Base-by-base conservation (phyloP, 1,139 yeast species). In the Yamadazyma diddensiae region DNA sequence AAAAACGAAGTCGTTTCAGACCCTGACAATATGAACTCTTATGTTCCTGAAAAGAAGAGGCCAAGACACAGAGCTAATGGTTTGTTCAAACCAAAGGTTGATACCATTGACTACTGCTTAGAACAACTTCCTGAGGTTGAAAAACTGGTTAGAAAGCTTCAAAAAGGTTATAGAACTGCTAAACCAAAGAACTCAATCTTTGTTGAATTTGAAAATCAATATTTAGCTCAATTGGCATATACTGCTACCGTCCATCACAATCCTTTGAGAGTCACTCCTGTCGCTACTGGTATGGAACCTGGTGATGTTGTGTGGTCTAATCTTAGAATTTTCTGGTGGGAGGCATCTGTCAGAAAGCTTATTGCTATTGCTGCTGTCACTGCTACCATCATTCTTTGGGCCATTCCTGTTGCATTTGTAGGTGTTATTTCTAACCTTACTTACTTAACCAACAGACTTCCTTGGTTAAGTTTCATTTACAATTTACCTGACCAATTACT, bases 291-390 rank as follows among this genome's bases (percentile, higher is more conserved):
- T 14, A 59, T 73, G 36, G 70, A 76, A 29, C 86, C 90, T 4
- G 70, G 59, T 4, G 86, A 82, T 51, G 58, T 83, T 23, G 55
- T 67, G 42, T 83, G 92, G 92, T 53, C 68, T 17, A 82, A 80
- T 49, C 61, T 88, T 73, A 73, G 94, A 47, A 57, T 87, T 58
- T 73, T 76, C 43, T 85, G 95, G 94, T 82, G 88, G 83, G 94
- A 83, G 60, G 70, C 88, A 47, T 57, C 82, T 30, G 59, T 75
- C 19, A 73, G 92, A 62, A 59, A 65, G 28, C 52, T 75, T 17
- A 73, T 72, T 37, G 83, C 95, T 1, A 50, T 67, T 33, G 70
- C 80, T 13, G 77, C 79, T 10, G 73, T 87, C 42, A 53, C 67
- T 25, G 68, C 77, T 3, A 57, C 82, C 45, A 70, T 85, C 32